Evolutionary conservation across 257 asterid genomes (phyloP).

Genomic region (Cinchona pubescens): DNA sequence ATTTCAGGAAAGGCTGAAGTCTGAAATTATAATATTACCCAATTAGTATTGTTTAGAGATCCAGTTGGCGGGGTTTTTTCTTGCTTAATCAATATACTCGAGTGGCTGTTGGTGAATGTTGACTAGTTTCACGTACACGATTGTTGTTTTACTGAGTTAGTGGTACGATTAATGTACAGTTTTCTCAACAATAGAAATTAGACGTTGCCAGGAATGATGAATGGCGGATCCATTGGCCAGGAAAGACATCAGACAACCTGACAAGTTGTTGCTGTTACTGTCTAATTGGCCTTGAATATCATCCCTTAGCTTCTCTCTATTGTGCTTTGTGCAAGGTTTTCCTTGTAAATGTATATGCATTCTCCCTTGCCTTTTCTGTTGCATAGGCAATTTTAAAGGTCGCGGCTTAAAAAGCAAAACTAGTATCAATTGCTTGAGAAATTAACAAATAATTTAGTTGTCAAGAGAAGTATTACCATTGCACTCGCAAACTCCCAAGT

Average conservation of each 20-base stretch:
- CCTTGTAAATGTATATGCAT: too few species aligned
- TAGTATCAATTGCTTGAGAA: too few species aligned
- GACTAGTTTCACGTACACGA: background rate
- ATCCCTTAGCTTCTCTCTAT: too few species aligned
- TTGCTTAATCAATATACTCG: too few species aligned
- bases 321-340: too few species aligned
- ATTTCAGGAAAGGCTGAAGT: background rate
- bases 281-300: background rate
- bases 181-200: background rate
- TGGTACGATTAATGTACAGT: background rate
- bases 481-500: too few species aligned
- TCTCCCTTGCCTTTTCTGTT: too few species aligned
- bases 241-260: background rate
- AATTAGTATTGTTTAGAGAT: background rate
- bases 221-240: background rate
- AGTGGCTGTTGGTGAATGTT: background rate
- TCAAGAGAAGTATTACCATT: too few species aligned
- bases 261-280: background rate
- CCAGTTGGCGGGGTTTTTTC: background rate
- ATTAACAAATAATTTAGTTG: too few species aligned
- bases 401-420: too few species aligned
- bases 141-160: background rate
- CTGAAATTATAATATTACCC: background rate
- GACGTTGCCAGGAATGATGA: background rate
- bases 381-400: too few species aligned